Evolutionary conservation across 352 stramenopile genomes (phyloP), one percentile per base, ranked within the genome.

Genomic region (Pythium brassicae): DNA sequence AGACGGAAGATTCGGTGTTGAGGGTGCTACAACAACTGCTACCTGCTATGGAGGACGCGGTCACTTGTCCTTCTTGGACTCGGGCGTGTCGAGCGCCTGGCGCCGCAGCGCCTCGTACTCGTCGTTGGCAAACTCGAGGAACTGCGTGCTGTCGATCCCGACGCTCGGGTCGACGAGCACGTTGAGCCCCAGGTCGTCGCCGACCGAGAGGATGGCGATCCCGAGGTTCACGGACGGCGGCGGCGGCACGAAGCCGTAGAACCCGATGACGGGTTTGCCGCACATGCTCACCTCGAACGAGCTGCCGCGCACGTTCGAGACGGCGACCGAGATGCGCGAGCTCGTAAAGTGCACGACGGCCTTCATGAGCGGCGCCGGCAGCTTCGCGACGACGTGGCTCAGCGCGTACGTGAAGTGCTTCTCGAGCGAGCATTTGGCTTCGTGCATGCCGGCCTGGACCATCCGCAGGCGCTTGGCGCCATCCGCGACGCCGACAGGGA

Each of bases 401-500:
- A 69, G 71, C 46, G 56, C 70, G 65, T 89, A 91, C 52, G 82
- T 82, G 42, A 93, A 90, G 40, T 76, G 58, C 65, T 91, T 90
- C 56, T 89, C 83, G 37, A 89, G 65, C 58, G 83, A 91, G 47
- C 84, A 76, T 59, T 93, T 93, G 61, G 78, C 81, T 44, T 89
- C 83, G 59, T 72, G 74, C 78, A 93, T 89, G 22, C 76, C 64
- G 49, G 25, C 17, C 20, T 67, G 77, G 53, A 91, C 68, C 10
- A 72, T 46, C 35, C 57, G 29, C 40, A 90, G 71, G n/a, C 83
- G 80, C 60, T 76, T 55, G n/a, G 66, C 56, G 6, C 72, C 50
- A 50, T 89, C 69, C 2, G 57, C 59, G 0, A 84, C 57, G 22
- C 83, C 83, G 8, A 93, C 53, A 0, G 83, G 83, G 40, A 93